These are phyloP conservation scores for Castanopsis chinensis DNA, from an alignment of 306 rosid genomes.

Conservation along the genomic window DNA sequence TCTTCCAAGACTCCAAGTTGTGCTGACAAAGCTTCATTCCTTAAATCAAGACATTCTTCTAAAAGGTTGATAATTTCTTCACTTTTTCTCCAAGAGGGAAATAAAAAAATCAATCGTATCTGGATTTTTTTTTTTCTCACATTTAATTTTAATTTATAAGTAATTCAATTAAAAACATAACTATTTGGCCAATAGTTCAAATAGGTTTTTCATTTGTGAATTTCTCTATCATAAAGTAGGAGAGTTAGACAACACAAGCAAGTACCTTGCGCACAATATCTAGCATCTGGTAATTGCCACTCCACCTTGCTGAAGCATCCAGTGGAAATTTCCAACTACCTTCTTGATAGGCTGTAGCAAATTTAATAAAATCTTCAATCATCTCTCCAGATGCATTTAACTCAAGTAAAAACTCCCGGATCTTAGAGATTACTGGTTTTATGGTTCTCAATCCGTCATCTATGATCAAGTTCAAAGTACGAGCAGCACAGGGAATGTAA, in stretches of 20 bases:
- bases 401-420: slow-evolving; percentile 76
- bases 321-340: slow-evolving; percentile 90
- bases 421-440: slow-evolving; percentile 59
- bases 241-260: slow-evolving; percentile 8
- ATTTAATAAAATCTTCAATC: slow-evolving; percentile 69
- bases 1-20: too few relatives aligned
- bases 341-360: slow-evolving; percentile 79
- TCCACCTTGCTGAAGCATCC: slow-evolving; percentile 89
- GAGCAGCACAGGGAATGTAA: slow-evolving; percentile 92
- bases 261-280: slow-evolving; percentile 83
- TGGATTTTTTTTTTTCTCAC: background rate
- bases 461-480: slow-evolving; percentile 74
- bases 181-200: background rate
- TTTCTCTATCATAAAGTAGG: slow-evolving; percentile 17
- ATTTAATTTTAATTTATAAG: background rate
- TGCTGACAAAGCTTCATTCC: background rate
- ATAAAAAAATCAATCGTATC: background rate
- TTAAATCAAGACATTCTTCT: background rate
- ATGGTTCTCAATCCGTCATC: slow-evolving; percentile 79
- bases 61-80: background rate
- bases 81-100: background rate
- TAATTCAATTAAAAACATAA: background rate
- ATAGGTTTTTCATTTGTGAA: background rate
- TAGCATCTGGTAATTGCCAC: slow-evolving; percentile 94
- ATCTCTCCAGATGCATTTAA: slow-evolving; percentile 70